A percentile compares a stretch with the other conserved stretches of the same genome.
Conservation (phyloP, 345 rosid genomes). For the Eucalyptus globulus region DNA sequence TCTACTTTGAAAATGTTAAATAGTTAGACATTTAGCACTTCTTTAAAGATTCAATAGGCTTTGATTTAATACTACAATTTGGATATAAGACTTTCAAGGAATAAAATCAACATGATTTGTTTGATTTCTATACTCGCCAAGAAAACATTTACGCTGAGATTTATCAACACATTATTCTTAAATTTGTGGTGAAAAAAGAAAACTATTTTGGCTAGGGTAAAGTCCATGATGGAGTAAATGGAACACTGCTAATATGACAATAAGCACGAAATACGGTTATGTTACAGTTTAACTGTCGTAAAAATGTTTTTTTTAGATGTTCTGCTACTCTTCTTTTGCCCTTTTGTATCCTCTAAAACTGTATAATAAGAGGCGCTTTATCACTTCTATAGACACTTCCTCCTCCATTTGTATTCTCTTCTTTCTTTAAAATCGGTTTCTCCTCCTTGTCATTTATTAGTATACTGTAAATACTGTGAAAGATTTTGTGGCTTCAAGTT, state of each 20-base stretch:
- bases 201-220: neutral
- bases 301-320: too few species aligned
- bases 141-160: neutral
- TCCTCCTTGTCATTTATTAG: neutral
- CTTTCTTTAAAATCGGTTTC: neutral
- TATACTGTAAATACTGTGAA: neutral
- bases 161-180: neutral
- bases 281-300: too few species aligned
- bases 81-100: neutral
- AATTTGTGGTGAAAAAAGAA: neutral
- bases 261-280: neutral
- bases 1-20: neutral
- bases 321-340: neutral
- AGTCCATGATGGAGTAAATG: neutral
- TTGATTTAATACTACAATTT: neutral
- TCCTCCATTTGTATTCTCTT: neutral
- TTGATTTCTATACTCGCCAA: neutral
- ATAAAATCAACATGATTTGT: neutral
- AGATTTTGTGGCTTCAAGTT: neutral
- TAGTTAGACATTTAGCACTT: neutral
- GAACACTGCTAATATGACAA: neutral
- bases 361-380: neutral
- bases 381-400: neutral
- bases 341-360: neutral
- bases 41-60: neutral